A percentile compares a stretch with the other conserved stretches of the same genome.
These are phyloP conservation scores for Acanthamoeba royreba DNA, from an alignment of 208 protist genomes.

Conservation along the genomic window DNA sequence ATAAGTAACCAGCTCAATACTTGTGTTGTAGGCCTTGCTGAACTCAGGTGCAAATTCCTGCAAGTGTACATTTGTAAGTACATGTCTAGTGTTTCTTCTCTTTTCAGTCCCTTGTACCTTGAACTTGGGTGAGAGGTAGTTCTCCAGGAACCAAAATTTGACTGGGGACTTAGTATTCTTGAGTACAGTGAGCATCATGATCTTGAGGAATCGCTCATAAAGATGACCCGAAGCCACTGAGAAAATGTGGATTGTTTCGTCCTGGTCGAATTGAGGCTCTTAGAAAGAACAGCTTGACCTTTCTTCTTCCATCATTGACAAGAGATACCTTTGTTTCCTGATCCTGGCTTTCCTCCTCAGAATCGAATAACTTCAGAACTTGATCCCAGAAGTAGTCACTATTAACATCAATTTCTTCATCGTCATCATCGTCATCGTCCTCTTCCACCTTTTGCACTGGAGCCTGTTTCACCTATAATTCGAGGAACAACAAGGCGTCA, in stretches of 20 bases:
- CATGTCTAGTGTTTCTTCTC: no score
- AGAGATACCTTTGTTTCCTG: no score
- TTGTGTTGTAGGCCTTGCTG: conserved; percentile 89
- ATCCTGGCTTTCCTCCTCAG: no score
- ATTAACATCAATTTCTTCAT: background rate
- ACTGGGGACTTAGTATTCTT: conserved; percentile 89
- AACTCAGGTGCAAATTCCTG: conserved; percentile 86
- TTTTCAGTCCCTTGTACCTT: no score
- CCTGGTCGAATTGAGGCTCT: no score
- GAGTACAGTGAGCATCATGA: conserved; percentile 97
- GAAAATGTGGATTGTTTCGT: conserved; percentile 96
- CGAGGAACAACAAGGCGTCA: no score
- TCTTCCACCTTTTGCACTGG: background rate
- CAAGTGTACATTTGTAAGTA: no score
- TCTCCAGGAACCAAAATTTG: conserved; percentile 99
- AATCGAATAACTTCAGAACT: no score
- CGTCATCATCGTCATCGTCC: background rate
- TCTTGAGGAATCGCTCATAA: conserved; percentile 98
- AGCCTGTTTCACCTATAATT: background rate
- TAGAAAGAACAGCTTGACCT: no score
- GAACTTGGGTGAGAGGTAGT: conserved; percentile 96
- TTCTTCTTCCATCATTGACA: no score
- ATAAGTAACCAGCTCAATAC: conserved; percentile 95
- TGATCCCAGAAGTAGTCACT: background rate
- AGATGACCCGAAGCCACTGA: conserved; percentile 96